Evolutionary conservation across 805 yeast species (phyloP).

Genomic region (Candida parachauliodes): DNA sequence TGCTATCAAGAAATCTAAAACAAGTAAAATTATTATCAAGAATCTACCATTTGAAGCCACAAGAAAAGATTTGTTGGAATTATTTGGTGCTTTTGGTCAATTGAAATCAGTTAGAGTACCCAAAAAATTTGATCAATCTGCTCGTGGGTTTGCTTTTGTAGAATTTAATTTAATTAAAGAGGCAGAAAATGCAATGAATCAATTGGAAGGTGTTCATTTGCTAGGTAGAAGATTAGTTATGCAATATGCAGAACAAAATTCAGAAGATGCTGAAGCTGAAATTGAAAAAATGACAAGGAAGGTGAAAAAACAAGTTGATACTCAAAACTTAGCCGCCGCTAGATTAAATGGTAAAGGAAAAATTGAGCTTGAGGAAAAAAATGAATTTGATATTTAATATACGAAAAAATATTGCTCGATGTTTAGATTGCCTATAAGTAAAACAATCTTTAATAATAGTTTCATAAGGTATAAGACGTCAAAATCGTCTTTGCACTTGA

Average conservation of each 20-base stretch:
- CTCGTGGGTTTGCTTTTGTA: slow-evolving; percentile 97
- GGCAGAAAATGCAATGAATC: slow-evolving; percentile 92
- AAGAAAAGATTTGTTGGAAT: slow-evolving; percentile 85
- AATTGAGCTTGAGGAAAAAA: slow-evolving; percentile 58
- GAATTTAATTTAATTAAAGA: slow-evolving; percentile 83
- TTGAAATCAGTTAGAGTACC: slow-evolving; percentile 94
- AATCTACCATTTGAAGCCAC: slow-evolving; percentile 96
- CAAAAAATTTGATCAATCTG: slow-evolving; percentile 88
- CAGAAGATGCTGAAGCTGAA: slow-evolving; percentile 83
- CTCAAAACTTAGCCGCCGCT: slow-evolving; percentile 67
- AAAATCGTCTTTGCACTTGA: slow-evolving; percentile 14
- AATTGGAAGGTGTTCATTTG: slow-evolving; percentile 92
- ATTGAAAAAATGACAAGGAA: slow-evolving; percentile 86
- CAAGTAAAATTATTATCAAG: slow-evolving; percentile 87
- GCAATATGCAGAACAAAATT: slow-evolving; percentile 84
- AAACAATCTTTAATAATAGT: no score
- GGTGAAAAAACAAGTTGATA: slow-evolving; percentile 77
- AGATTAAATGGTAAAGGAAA: slow-evolving; percentile 72
- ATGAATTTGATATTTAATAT: slow-evolving; percentile 15
- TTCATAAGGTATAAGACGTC: slow-evolving; percentile 9
- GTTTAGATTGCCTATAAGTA: no score
- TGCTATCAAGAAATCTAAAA: slow-evolving; percentile 21
- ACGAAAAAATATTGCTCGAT: not conserved
- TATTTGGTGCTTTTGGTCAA: slow-evolving; percentile 93
- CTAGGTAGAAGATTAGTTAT: slow-evolving; percentile 91